Evolutionary conservation across 2,329 filamentous ascomycete species (phyloP), one percentile per base, ranked within the genome.

Genomic region (Hypocreales sp.): DNA sequence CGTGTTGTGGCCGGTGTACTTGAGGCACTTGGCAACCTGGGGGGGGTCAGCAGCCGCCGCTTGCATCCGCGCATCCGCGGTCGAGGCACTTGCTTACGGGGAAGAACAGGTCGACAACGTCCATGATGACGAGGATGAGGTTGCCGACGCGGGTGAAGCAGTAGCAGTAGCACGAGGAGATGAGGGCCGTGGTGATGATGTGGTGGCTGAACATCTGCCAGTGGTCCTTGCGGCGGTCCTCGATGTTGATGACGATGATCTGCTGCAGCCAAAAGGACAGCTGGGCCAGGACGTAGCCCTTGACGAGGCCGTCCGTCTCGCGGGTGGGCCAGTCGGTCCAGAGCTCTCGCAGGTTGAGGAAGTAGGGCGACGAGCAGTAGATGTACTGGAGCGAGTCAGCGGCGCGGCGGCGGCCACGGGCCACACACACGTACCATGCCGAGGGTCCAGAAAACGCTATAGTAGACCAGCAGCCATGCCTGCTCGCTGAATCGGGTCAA

Each of bases 181-280:
- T 74, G 24, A 98, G 71, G 5, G 64, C 60, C 44, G 76, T 81
- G 13, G 90, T 98, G 48, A 95, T 74, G 47, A 94, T 70, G 56
- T 98, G 90, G 52, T 95, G 90, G 12, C 73, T 77, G 40, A 95
- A 73, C 90, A 95, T 95, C 54, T 95, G 87, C 60, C 73, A 79
- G 54, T 94, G 79, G 44, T 98, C 90, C 58, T 95, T 95, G 44
- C 90, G 72, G 38, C 79, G 73, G 55, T 92, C 81, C 55, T 98
- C 90, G 33, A 95, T 84, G 54, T 94, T 79, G 49, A 95, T 82
- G 31, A 94, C 82, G 18, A 94, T 61, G 37, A 95, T 79, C 56
- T 93, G 86, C 56, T 95, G 87, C 25, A 94, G 54, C 79, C 83
- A 94, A 53, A 94, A 95, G 15, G 79, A 76, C 55, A 86, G 79